Conservation (phyloP, 2,329 filamentous ascomycete species). For the Colletotrichum sp. region DNA sequence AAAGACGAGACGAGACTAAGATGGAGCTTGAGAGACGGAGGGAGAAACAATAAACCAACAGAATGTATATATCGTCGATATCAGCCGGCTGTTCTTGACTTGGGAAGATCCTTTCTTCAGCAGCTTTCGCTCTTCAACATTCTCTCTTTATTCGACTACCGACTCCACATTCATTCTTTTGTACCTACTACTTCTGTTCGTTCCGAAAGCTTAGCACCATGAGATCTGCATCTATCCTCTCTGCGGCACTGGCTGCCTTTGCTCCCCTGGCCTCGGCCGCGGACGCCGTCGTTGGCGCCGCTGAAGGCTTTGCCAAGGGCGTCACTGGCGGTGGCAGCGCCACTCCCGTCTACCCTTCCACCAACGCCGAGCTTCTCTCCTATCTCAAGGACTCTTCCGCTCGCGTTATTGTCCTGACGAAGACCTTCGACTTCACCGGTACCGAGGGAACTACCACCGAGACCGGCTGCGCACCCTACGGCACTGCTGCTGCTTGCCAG, state of each 20-base stretch:
- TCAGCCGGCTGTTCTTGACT: neutral
- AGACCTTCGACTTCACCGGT: slow-evolving; percentile 59
- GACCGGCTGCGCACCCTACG: slow-evolving; percentile 62
- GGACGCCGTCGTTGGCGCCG: slow-evolving; percentile 36
- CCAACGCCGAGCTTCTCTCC: slow-evolving; percentile 58
- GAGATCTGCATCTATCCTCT: slow-evolving; percentile 6
- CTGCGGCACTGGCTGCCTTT: slow-evolving; percentile 17
- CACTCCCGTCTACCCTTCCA: slow-evolving; percentile 55
- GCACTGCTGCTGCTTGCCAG: slow-evolving; percentile 52
- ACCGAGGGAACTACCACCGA: slow-evolving; percentile 56
- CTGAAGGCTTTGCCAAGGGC: slow-evolving; percentile 49
- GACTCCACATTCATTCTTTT: slow-evolving; percentile 8
- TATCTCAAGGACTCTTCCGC: slow-evolving; percentile 60
- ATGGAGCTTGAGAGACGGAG: neutral
- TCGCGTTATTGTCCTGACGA: slow-evolving; percentile 62
- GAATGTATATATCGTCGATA: slow-evolving; percentile 9
- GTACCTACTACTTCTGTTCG: neutral
- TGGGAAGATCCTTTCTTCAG: neutral
- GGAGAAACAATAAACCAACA: neutral
- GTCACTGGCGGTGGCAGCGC: slow-evolving; percentile 65
- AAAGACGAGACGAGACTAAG: neutral
- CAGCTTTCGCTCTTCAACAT: neutral
- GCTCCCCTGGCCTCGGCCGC: slow-evolving; percentile 14
- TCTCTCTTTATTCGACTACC: slow-evolving; percentile 7
- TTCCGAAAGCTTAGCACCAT: neutral